Evolutionary conservation across 495 filamentous ascomycete species (phyloP).

Genomic region (Podospora pseudopauciseta): DNA sequence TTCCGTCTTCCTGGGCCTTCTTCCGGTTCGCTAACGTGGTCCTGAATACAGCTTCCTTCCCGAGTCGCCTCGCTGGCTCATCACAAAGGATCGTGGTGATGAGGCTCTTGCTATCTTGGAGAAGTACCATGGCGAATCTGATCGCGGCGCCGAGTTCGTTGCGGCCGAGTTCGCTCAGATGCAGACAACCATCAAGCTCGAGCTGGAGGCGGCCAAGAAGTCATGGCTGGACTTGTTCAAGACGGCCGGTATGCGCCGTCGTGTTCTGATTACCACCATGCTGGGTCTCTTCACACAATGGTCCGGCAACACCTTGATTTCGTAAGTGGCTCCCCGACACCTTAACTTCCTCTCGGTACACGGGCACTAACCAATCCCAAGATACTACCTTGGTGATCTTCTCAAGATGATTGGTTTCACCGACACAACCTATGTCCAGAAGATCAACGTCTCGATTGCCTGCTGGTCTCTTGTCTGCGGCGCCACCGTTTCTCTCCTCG

Average conservation of each 20-base stretch:
- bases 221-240: slow-evolving; percentile 55
- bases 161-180: slow-evolving; percentile 61
- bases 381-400: slow-evolving; percentile 52
- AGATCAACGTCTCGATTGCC: slow-evolving; percentile 56
- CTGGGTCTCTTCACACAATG: slow-evolving; percentile 63
- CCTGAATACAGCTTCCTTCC: slow-evolving; percentile 41
- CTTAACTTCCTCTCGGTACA: not conserved
- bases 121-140: slow-evolving; percentile 61
- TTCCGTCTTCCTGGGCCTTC: not conserved
- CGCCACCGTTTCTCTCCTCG: slow-evolving; percentile 50
- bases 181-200: slow-evolving; percentile 53
- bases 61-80: slow-evolving; percentile 58
- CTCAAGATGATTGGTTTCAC: slow-evolving; percentile 49
- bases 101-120: slow-evolving; percentile 56
- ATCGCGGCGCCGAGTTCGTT: slow-evolving; percentile 53
- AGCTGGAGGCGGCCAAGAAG: slow-evolving; percentile 51
- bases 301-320: slow-evolving; percentile 62
- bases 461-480: slow-evolving; percentile 56
- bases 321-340: slow-evolving; percentile 17
- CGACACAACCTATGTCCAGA: slow-evolving; percentile 49
- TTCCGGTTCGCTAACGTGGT: not conserved
- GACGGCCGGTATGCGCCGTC: slow-evolving; percentile 53
- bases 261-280: slow-evolving; percentile 54
- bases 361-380: not conserved
- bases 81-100: slow-evolving; percentile 55